Evolutionary conservation across 2,329 filamentous ascomycete species (phyloP), one percentile per base, ranked within the genome.

Genomic region (Fonsecaea erecta): DNA sequence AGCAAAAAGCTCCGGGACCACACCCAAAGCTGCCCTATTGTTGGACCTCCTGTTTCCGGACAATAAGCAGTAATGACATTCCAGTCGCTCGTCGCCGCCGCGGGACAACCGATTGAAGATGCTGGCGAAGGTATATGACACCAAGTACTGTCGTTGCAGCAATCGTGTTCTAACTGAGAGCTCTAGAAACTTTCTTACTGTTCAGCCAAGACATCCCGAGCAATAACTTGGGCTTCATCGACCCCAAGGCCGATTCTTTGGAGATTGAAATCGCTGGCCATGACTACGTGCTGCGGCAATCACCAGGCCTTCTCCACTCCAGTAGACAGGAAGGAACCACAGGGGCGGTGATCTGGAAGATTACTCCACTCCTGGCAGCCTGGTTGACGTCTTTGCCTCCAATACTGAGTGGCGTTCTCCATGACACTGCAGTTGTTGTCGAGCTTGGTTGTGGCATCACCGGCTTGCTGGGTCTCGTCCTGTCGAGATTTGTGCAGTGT

Each of bases 401-500:
- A 75, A 76, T 86, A 0, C 82, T 97, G 54, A 87, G 88, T 78
- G 75, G 78, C 52, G 73, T 89, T 57, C 81, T 94, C 7, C 77
- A 80, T 26, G 65, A 80, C 0, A 71, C 80, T 1, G 88, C 90
- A 4, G 81, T 81, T 5, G 81, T 93, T 21, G 81, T 97, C 62
- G 95, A 98, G 74, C 86, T 99, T 5, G 95, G 95, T 51, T 93
- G 92, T 75, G 95, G 95, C 60, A 90, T 96, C 62, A 91, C 93
- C 0, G 92, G 90, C 18, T 82, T 98, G 37, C 85, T 93, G 35
- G 92, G 90, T 2, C 81, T 95, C 40, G 81, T 86, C 6, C 78
- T 97, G 12, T 84, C 85, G 1, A 84, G 86, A 1, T 80, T 79
- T 2, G 83, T 96, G 18, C 56, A 62, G 32, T 62, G 54, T 11